Evolutionary conservation across 1,284 basidiomycete genomes (phyloP).

Genomic region (Fistulinella cinereoalba): DNA sequence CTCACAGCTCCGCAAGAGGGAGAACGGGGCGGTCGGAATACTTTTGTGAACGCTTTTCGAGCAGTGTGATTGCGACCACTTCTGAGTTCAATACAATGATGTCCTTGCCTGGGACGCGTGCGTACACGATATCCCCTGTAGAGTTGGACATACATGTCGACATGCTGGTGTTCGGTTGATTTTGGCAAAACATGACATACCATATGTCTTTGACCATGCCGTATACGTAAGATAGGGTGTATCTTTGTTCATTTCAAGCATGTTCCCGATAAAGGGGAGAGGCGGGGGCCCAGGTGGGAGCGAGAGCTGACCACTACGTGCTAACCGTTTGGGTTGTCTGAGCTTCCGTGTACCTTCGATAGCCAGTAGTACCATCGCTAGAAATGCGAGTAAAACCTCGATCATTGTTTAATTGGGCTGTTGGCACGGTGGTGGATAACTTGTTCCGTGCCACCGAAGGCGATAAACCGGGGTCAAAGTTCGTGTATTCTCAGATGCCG

Average conservation of each 20-base stretch:
- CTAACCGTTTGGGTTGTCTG: background rate
- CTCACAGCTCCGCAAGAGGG: conserved; percentile 7
- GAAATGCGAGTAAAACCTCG: too few species aligned
- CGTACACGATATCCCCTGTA: conserved; percentile 15
- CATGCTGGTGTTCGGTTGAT: background rate
- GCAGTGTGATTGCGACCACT: conserved; percentile 10
- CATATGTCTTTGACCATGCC: background rate
- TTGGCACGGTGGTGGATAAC: too few species aligned
- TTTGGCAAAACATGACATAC: conserved; percentile 1
- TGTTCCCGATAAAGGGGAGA: background rate
- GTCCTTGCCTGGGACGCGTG: conserved; percentile 8
- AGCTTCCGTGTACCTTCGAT: conserved; percentile 4
- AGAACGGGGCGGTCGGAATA: conserved; percentile 23
- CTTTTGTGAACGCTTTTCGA: conserved; percentile 21
- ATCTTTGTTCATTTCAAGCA: background rate
- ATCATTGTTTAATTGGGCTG: too few species aligned
- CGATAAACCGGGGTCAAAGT: too few species aligned
- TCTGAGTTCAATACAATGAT: conserved; percentile 20
- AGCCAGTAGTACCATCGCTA: conserved; percentile 10
- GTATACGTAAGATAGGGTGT: background rate
- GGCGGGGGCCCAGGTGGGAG: conserved; percentile 5
- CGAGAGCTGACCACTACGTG: too few species aligned
- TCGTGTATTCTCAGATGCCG: too few species aligned
- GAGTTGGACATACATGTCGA: background rate
- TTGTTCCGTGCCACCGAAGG: too few species aligned